Conservation (phyloP, 805 yeast genomes). For the Komagataella populi region DNA sequence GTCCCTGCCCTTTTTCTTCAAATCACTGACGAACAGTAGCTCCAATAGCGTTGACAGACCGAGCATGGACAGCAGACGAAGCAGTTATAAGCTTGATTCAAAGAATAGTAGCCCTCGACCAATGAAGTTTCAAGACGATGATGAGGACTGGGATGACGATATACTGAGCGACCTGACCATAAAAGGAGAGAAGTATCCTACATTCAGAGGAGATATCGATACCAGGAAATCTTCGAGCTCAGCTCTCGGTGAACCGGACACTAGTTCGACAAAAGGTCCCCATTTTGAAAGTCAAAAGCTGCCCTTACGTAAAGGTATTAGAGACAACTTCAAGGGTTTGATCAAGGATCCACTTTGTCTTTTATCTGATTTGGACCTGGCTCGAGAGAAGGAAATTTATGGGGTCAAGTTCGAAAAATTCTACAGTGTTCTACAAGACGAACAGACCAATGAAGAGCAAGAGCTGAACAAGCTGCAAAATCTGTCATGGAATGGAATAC, state of each 20-base stretch:
- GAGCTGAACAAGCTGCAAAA: conserved; percentile 49
- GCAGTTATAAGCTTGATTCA: conserved; percentile 1
- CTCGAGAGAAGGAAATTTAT: not conserved
- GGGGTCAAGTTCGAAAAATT: not conserved
- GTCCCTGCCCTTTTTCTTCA: conserved; percentile 10
- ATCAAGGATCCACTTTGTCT: not conserved
- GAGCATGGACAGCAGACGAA: not conserved
- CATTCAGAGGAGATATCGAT: not conserved
- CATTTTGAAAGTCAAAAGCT: not conserved
- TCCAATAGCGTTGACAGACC: not conserved
- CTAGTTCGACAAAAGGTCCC: not conserved
- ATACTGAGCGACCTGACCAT: conserved; percentile 25
- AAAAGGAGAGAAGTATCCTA: not conserved
- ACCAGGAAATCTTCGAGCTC: not conserved
- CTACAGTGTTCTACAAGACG: not conserved
- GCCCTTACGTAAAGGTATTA: not conserved
- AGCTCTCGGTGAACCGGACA: not conserved
- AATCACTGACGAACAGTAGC: conserved; percentile 7
- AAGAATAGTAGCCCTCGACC: conserved; percentile 16
- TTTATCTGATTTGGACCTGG: not conserved
- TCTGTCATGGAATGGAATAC: conserved; percentile 91
- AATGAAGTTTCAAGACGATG: conserved; percentile 47
- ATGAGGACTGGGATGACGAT: conserved; percentile 84
- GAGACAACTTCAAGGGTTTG: not conserved
- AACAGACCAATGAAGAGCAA: not conserved